Conservation (phyloP, 1,284 basidiomycete species). For the Austropuccinia psidii region DNA sequence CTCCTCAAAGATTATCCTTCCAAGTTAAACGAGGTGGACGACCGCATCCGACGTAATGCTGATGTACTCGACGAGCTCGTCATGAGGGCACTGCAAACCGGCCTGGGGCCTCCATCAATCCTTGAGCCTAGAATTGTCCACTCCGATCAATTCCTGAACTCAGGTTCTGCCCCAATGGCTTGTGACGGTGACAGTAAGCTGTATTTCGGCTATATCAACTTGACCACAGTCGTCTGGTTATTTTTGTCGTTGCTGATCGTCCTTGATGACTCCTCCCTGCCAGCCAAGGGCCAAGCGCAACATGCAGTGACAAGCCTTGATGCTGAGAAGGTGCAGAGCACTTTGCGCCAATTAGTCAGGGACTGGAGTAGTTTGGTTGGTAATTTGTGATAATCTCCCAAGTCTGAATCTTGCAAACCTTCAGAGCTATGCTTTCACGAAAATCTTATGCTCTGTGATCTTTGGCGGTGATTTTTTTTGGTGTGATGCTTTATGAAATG, state of each 20-base stretch:
- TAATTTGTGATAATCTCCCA: too few species aligned
- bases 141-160: too few species aligned
- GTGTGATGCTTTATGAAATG: not conserved
- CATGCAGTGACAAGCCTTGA: too few species aligned
- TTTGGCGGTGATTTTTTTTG: not conserved
- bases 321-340: constrained; percentile 54
- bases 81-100: constrained; percentile 1
- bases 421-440: not conserved
- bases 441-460: not conserved
- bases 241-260: too few species aligned
- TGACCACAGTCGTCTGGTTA: too few species aligned
- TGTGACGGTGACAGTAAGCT: too few species aligned
- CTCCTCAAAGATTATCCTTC: constrained; percentile 1
- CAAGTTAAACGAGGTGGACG: constrained; percentile 29
- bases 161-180: too few species aligned
- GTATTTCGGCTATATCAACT: too few species aligned
- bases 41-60: constrained; percentile 25
- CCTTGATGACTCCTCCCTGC: too few species aligned
- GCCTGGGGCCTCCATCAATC: constrained; percentile 3
- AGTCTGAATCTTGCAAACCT: not conserved
- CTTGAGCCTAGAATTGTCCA: not conserved
- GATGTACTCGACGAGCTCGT: constrained; percentile 23
- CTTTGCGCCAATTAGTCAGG: constrained; percentile 78
- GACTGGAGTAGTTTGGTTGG: constrained; percentile 83
- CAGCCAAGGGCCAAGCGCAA: too few species aligned